Conservation (phyloP, 176 grass and related monocot species). For the Eragrostis nindensis region DNA sequence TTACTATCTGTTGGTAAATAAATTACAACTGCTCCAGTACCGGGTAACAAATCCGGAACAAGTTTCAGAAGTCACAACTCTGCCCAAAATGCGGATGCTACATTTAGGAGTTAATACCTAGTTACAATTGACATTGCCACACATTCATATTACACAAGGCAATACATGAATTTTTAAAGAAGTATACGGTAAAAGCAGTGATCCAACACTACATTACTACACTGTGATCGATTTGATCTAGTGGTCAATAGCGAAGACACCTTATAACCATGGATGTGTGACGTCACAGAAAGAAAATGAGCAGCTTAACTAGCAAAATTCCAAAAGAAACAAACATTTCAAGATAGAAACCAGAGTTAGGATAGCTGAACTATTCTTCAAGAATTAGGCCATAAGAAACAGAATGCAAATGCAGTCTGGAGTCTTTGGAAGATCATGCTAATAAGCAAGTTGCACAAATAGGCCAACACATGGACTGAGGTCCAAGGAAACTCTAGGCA, state of each 20-base stretch:
- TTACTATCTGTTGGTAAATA: no score
- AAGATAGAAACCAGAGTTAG: background rate
- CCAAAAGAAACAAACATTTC: background rate
- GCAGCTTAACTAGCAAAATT: background rate
- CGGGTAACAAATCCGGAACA: no score
- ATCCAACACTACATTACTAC: background rate
- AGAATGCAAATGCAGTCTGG: background rate
- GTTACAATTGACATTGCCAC: no score
- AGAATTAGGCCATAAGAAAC: background rate
- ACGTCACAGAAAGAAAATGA: background rate
- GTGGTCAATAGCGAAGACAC: background rate
- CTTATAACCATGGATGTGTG: background rate
- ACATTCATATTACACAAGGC: no score
- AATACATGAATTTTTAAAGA: background rate
- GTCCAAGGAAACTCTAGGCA: background rate
- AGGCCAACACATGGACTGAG: background rate
- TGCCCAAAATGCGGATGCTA: no score
- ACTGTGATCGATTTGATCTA: background rate
- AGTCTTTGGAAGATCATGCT: background rate
- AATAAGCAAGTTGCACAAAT: background rate
- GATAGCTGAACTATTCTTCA: background rate
- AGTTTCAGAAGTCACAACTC: no score
- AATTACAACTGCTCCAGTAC: no score
- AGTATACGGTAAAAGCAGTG: background rate
- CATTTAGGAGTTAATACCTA: no score